These are phyloP conservation scores for Mortierella polycephala DNA, from an alignment of 371 early-diverging fungal species.

Conservation along the genomic window DNA sequence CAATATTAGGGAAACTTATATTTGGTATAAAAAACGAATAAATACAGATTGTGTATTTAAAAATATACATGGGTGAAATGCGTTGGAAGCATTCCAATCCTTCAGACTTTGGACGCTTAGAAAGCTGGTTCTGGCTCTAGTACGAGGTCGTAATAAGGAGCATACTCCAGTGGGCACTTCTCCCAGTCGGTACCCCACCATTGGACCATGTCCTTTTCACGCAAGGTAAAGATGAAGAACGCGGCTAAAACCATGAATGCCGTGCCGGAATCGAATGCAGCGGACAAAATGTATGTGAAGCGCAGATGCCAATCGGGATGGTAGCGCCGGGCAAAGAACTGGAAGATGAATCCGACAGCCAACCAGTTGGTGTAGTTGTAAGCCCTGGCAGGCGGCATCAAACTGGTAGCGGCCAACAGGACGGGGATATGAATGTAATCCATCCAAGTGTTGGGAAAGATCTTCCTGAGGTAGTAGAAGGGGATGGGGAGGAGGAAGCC, in stretches of 20 bases:
- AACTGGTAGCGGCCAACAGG: conserved; percentile 71
- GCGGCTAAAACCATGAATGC: conserved; percentile 29
- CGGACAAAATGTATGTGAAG: conserved; percentile 44
- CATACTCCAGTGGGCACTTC: conserved; percentile 12
- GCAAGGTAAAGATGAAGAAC: conserved; percentile 29
- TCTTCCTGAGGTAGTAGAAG: conserved; percentile 49
- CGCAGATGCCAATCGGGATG: conserved; percentile 43
- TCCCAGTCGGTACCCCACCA: conserved; percentile 47
- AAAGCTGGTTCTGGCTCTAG: too few relatives aligned
- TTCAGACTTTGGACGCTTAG: too few relatives aligned
- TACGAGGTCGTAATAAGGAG: neutral
- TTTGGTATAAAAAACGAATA: too few relatives aligned
- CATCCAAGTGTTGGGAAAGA: conserved; percentile 60
- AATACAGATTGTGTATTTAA: too few relatives aligned
- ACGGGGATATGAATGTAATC: conserved; percentile 74
- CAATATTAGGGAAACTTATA: too few relatives aligned
- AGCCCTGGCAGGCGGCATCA: conserved; percentile 71
- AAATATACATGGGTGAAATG: too few relatives aligned
- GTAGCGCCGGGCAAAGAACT: conserved; percentile 43
- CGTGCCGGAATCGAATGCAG: conserved; percentile 38
- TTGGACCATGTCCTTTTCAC: conserved; percentile 8
- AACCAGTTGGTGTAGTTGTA: conserved; percentile 38
- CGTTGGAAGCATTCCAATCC: too few relatives aligned
- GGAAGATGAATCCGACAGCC: conserved; percentile 37
- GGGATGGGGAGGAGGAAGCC: conserved; percentile 66